These are phyloP conservation scores for Xylaria sp. DNA, from an alignment of 2,329 filamentous ascomycete species.

Conservation along the genomic window DNA sequence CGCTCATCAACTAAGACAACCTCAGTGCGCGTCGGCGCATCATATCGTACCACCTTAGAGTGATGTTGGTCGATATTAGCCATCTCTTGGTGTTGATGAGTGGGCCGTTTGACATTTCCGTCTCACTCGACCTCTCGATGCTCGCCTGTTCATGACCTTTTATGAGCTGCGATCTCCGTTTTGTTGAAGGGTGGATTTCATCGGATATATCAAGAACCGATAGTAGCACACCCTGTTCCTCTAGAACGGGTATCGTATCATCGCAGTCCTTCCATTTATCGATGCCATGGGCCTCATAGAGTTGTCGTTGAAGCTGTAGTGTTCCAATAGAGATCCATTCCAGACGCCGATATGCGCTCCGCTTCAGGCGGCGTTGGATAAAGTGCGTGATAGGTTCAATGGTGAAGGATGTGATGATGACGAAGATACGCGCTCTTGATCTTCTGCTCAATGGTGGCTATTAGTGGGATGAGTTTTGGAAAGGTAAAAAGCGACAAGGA, in stretches of 20 bases:
- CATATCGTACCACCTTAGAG: too few relatives aligned
- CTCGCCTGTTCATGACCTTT: neutral
- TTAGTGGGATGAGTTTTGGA: neutral
- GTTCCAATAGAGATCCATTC: constrained; percentile 15
- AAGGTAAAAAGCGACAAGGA: neutral
- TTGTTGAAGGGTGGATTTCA: neutral
- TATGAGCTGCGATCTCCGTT: neutral
- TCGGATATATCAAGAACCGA: neutral
- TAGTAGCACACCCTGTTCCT: neutral
- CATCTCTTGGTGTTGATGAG: neutral
- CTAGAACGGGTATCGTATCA: neutral
- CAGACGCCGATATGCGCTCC: neutral
- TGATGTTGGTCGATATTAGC: neutral
- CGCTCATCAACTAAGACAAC: too few relatives aligned
- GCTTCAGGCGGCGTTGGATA: neutral
- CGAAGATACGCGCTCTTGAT: constrained; percentile 4
- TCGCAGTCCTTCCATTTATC: neutral
- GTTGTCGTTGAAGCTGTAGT: neutral
- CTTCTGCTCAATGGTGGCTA: neutral
- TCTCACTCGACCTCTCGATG: neutral
- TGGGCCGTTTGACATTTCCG: neutral
- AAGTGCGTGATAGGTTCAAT: neutral
- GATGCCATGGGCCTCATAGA: neutral
- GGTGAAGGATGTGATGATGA: neutral
- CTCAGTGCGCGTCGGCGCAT: too few relatives aligned